phyloP scores from a whole-genome alignment of 805 yeast species.

The Allodekkera sacchari region DNA sequence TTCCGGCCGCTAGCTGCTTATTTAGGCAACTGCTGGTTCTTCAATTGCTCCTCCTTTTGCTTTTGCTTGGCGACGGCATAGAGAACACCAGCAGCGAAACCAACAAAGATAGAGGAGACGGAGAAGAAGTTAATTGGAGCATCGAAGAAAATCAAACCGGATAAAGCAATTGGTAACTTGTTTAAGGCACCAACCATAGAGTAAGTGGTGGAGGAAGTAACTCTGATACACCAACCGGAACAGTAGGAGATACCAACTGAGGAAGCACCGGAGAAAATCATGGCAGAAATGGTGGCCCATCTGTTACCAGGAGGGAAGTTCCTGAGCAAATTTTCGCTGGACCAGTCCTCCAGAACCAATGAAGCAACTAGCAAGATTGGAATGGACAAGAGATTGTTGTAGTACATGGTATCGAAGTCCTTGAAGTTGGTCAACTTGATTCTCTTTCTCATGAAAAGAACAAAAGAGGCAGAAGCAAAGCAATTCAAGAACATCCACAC shows the following conservation, averaged over 20 bases:
- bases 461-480: conserved; percentile 88
- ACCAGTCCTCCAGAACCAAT: conserved; percentile 86
- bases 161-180: conserved; percentile 93
- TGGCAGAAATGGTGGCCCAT: conserved; percentile 62
- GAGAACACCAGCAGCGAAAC: conserved; percentile 92
- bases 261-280: conserved; percentile 89
- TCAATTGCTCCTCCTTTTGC: conserved; percentile 45
- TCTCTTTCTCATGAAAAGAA: conserved; percentile 93
- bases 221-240: conserved; percentile 99
- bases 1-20: conserved; percentile 6
- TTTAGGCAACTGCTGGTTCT: conserved; percentile 25
- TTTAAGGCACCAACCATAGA: conserved; percentile 99
- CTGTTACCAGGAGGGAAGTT: conserved; percentile 77
- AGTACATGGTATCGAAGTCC: conserved; percentile 97
- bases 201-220: conserved; percentile 95
- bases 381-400: conserved; percentile 88
- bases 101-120: conserved; percentile 79
- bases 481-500: conserved; percentile 97
- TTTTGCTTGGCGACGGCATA: conserved; percentile 93
- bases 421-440: conserved; percentile 94
- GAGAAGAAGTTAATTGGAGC: conserved; percentile 92
- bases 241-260: conserved; percentile 97
- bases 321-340: conserved; percentile 57
- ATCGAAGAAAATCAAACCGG: conserved; percentile 91
- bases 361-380: conserved; percentile 80